A percentile compares a stretch with the other conserved stretches of the same genome.
phyloP scores from a whole-genome alignment of 108 stramenopile species.

The Conticribra weissflogii region DNA sequence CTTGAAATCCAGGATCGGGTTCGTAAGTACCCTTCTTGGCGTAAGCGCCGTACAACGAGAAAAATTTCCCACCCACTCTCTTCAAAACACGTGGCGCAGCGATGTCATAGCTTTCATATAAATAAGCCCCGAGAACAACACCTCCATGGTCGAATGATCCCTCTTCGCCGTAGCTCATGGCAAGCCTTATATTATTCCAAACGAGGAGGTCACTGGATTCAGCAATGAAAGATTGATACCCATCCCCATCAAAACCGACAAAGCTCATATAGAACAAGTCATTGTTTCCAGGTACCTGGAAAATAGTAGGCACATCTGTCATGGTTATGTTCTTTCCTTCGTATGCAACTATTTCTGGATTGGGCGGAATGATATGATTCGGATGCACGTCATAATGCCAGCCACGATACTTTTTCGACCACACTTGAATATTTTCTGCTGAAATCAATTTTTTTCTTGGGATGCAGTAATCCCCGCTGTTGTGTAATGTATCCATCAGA shows the following conservation, averaged over 20 bases:
- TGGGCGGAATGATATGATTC: constrained; percentile 32
- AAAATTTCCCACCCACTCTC: constrained; percentile 30
- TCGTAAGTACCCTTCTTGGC: constrained; percentile 38
- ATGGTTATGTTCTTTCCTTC: constrained; percentile 47
- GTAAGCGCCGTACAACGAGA: constrained; percentile 43
- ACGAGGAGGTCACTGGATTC: constrained; percentile 39
- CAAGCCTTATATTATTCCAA: constrained; percentile 36
- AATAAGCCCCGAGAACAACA: constrained; percentile 46
- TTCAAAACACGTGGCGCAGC: constrained; percentile 37
- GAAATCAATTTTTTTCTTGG: constrained; percentile 24
- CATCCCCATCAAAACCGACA: constrained; percentile 41
- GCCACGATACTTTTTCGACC: constrained; percentile 40
- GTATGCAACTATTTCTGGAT: constrained; percentile 26
- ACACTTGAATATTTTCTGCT: constrained; percentile 16
- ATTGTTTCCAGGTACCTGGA: constrained; percentile 39
- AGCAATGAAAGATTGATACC: constrained; percentile 46
- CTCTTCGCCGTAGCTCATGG: constrained; percentile 40
- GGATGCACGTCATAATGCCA: constrained; percentile 45
- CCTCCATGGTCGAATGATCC: constrained; percentile 43
- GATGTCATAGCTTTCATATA: constrained; percentile 42
- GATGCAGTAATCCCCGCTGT: constrained; percentile 20
- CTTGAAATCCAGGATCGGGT: constrained; percentile 40
- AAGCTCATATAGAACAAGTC: constrained; percentile 46
- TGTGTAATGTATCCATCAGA: constrained; percentile 30
- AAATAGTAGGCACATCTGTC: constrained; percentile 53